Percentiles rank a stretch among this genome's conserved stretches.
Evolutionary conservation across 495 filamentous ascomycete genomes (phyloP).

Genomic region (Tuber brumale): DNA sequence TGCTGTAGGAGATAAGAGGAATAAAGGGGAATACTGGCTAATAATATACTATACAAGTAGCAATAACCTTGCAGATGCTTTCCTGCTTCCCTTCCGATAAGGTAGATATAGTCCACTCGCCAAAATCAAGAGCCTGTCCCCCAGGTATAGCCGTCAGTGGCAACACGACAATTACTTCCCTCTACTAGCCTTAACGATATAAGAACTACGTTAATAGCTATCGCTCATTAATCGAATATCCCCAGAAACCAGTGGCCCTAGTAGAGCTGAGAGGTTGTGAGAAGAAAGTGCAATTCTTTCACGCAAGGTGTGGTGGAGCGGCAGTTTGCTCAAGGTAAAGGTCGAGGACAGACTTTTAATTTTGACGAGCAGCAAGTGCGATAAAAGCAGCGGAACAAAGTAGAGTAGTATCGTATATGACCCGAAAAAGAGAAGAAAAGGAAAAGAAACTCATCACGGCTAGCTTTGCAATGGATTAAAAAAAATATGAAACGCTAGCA

Average conservation of each 20-base stretch:
- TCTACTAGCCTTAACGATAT: no score
- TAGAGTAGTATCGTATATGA: neutral
- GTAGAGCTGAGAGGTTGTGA: no score
- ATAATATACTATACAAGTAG: neutral
- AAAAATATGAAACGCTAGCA: neutral
- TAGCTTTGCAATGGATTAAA: neutral
- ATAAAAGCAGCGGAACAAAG: neutral
- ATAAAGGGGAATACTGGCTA: neutral
- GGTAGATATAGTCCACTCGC: neutral
- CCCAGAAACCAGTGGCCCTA: no score
- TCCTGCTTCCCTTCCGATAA: neutral
- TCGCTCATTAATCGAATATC: no score
- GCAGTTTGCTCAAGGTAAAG: no score
- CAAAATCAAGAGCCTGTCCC: no score
- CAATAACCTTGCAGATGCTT: neutral
- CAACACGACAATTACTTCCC: no score
- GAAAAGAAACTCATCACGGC: neutral
- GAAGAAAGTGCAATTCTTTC: no score
- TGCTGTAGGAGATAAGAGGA: neutral
- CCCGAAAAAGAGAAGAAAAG: neutral
- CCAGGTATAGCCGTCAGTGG: no score
- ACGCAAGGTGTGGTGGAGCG: no score
- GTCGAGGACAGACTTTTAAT: no score
- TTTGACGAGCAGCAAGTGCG: neutral
- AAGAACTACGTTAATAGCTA: no score